Conservation (phyloP, 1,284 basidiomycete species). For the Cystobasidium sp. region DNA sequence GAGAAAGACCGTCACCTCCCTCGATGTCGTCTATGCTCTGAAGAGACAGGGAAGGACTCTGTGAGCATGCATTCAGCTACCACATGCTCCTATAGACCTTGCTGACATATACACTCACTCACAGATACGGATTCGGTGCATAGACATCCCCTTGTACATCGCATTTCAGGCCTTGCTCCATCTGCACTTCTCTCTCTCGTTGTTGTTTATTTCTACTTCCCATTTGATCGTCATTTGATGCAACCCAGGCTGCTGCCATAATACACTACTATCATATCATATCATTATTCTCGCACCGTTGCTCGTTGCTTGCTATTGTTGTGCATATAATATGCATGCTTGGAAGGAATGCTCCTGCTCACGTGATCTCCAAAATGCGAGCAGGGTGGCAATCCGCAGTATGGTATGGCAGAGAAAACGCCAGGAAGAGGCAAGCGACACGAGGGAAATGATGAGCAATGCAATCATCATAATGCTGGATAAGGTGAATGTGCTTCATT, state of each 20-base stretch:
- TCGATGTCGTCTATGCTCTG: conserved; percentile 88
- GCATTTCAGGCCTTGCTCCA: not conserved
- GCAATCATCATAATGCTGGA: not conserved
- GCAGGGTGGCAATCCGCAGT: no score
- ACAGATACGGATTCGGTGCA: conserved; percentile 43
- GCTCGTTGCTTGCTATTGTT: no score
- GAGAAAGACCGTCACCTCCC: conserved; percentile 85
- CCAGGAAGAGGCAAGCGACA: no score
- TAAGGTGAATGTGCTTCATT: not conserved
- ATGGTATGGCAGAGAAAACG: no score
- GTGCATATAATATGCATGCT: no score
- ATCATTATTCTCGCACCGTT: not conserved
- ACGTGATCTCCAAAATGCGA: no score
- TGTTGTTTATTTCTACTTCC: conserved; percentile 18
- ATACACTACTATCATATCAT: not conserved
- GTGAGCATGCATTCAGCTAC: conserved; percentile 64
- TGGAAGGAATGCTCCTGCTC: no score
- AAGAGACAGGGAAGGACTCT: conserved; percentile 74
- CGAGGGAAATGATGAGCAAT: no score
- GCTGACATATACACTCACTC: not conserved
- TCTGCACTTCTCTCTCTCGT: conserved; percentile 26
- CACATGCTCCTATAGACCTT: no score
- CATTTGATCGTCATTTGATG: not conserved
- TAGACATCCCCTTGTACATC: conserved; percentile 1
- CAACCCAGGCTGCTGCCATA: not conserved